Conservation (phyloP, 345 rosid species). For the Abelmoschus esculentus region DNA sequence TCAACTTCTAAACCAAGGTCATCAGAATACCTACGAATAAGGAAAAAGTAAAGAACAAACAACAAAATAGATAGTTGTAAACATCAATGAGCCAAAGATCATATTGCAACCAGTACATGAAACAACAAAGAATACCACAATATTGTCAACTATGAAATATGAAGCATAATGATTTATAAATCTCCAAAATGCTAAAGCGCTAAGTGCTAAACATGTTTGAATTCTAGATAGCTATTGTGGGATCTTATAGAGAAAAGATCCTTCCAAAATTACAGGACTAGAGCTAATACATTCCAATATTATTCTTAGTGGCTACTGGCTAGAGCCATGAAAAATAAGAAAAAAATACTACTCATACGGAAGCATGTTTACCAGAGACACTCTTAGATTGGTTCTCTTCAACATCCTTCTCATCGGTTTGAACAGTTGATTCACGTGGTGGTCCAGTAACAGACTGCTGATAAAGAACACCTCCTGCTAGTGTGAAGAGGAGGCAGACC, state of each 20-base stretch:
- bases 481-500: slow-evolving; percentile 75
- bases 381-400: slow-evolving; percentile 37
- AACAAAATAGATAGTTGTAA: not conserved
- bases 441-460: slow-evolving; percentile 80
- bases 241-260: not conserved
- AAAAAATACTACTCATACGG: slow-evolving; percentile 29
- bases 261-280: not conserved
- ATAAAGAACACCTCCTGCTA: slow-evolving; percentile 84
- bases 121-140: not conserved
- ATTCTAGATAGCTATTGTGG: not conserved
- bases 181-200: not conserved
- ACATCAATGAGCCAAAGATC: not conserved
- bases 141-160: not conserved
- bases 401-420: slow-evolving; percentile 26
- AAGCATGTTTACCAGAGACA: slow-evolving; percentile 32
- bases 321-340: not conserved
- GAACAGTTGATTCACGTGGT: slow-evolving; percentile 27
- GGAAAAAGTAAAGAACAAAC: not conserved
- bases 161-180: not conserved
- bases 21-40: not conserved
- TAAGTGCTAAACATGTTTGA: not conserved
- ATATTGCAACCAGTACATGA: not conserved
- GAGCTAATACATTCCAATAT: not conserved
- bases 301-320: not conserved
- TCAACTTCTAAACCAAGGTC: not conserved